Base-by-base conservation (phyloP, 2,329 filamentous ascomycete species). In the Cordyceps cateniannulata region DNA sequence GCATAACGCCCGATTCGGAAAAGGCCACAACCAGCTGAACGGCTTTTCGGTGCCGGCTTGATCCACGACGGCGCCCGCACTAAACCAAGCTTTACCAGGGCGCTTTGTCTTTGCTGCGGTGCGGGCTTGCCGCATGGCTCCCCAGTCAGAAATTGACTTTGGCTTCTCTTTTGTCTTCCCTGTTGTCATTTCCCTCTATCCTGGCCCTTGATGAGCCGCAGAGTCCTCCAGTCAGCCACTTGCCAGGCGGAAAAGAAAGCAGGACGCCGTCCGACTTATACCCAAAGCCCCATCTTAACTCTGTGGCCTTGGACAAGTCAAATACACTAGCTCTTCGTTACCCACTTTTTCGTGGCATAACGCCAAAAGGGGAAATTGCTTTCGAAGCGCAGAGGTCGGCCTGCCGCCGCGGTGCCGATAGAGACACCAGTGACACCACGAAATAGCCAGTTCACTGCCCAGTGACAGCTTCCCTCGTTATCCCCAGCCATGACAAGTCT, bases 1-100 rank as follows among this genome's bases (percentile, higher is more conserved):
- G 54, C 55, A 62, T 62, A 54, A 50, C 50, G 38, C 60, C 60
- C 60, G 42, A 62, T 59, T 27, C 9, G 55, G 60, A 44, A 49
- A 49, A 47, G 32, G 48, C 20, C 38, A 14, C n/a, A 40, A 16
- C 38, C 25, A 45, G 45, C 44, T 51, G 44, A 45, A 56, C 22
- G 32, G 45, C 14, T 18, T 25, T n/a, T 16, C 50, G 22, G 25
- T 55, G 48, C 47, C 32, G 25, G 32, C 5, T 22, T 32, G 59
- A 40, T 57, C 44, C 54, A 57, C 55, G 55, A 3, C 16, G 45
- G 44, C 35, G 25, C 32, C 5, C 35, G 40, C 49, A 48, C 27
- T 48, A 53, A 24, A 20, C 16, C 14, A 48, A 48, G 25, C 22
- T 32, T 3, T 14, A 7, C 38, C 38, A 42, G 10, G 16, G 38